These are phyloP conservation scores for Vigna reflexopilosa DNA, from an alignment of 306 rosid genomes.

Conservation along the genomic window DNA sequence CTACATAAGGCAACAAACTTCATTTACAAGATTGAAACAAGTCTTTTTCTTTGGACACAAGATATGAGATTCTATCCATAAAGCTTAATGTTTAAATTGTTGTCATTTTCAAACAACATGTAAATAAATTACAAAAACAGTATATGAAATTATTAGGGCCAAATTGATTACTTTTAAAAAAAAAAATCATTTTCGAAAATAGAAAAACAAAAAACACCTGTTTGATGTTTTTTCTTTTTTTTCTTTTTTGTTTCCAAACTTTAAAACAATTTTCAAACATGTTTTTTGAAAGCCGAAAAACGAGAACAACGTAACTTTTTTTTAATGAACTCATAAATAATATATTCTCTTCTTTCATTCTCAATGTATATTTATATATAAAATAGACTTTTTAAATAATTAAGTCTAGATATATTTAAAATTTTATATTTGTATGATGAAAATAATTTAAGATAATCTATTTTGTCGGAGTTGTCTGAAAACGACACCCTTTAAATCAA, in stretches of 20 bases:
- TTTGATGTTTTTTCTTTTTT: background rate
- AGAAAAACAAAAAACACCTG: background rate
- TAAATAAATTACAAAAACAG: background rate
- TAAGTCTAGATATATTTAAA: background rate
- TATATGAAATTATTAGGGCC: background rate
- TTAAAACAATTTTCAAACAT: background rate
- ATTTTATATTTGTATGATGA: too few relatives aligned
- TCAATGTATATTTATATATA: too few relatives aligned
- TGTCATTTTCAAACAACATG: background rate
- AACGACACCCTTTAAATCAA: too few relatives aligned
- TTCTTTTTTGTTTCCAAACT: background rate
- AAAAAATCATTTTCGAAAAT: background rate
- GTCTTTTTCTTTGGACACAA: constrained; percentile 17
- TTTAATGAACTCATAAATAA: background rate
- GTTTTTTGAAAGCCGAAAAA: background rate
- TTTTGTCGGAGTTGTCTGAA: too few relatives aligned
- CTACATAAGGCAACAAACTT: constrained; percentile 15
- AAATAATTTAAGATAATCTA: too few relatives aligned
- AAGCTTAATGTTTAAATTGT: background rate
- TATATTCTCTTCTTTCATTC: too few relatives aligned
- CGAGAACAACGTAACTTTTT: background rate
- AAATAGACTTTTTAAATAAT: background rate
- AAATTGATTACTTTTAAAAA: background rate
- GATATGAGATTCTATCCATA: constrained; percentile 1
- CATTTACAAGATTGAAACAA: background rate